Base-by-base conservation (phyloP, 1,284 basidiomycete genomes). In the Apiotrichum mycotoxinovorans region DNA sequence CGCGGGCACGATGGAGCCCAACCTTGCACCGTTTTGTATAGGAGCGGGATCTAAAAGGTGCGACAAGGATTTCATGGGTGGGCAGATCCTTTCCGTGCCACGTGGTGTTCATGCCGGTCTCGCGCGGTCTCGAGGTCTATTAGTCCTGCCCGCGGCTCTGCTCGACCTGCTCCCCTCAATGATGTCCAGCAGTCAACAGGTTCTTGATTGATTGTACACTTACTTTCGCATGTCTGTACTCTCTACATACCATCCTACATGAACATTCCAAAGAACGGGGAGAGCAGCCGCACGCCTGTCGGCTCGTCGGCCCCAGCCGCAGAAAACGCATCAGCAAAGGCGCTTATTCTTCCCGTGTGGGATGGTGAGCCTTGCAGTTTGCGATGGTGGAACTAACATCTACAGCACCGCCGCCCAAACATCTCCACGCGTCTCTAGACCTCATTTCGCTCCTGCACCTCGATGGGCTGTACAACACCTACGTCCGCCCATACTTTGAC, bases 401-500 rank as follows among this genome's bases (percentile, higher is more conserved):
- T 26, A 3, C 59, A 71, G 71, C 66, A 12, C 60, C 65, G 5
- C 67, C 69, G 9, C 47, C 41, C 3, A 70, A 69, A 61, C 68
- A 64, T 40, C 56, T 73, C 1, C 73, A 75, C 50, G 46, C 70
- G 17, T 72, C 70, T 3, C 67, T 65, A 30, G 73, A 75, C 42
- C 59, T 73, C 42, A 71, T 75, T 44, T 70, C 70, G 26, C 64
- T 71, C 26, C 63, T 75, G 17, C 66, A 71, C 55, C 70, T 75
- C 38, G 68, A 67, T 25, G 53, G 64, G 8, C 62, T 72, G 26
- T 73, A 71, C 59, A 70, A 73, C 55, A 61, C 66, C 42, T 72
- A 72, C 53, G 70, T 75, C 20, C 63, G 68, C 10, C 73, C 73
- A 4, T 73, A 66, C 54, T 68, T 69, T 35, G 58, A 60, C 53